Evolutionary conservation across 1,139 yeast species (phyloP), one percentile per base, ranked within the genome.

Genomic region (Entelexis paramagnoliae): DNA sequence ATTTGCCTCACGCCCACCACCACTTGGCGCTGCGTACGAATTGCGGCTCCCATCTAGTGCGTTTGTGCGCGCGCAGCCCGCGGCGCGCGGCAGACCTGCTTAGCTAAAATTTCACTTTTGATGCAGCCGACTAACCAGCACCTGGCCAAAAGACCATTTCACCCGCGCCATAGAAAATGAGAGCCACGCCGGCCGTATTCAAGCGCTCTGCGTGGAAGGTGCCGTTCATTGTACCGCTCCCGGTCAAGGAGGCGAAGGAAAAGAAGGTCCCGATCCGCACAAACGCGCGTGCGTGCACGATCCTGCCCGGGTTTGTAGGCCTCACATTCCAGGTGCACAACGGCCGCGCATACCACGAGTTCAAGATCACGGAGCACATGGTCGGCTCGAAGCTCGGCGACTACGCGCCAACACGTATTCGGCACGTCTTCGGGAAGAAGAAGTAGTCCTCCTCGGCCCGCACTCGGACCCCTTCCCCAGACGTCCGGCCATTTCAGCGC

Each of bases 311-410:
- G 66, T 89, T 91, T 70, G 96, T 91, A 35, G 98, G 98, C 7
- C 74, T 88, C 55, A 83, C 81, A 63, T 91, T 91, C 68, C 95
- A 91, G 69, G 85, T 91, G 44, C 98, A 91, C 69, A 91, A 91
- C 68, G 98, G 98, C 36, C 85, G 83, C 67, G 95, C 88, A 60
- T 91, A 89, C 65, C 95, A 88, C 48, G 89, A 88, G 51, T 77
- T 91, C 48, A 89, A 83, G 60, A 78, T 91, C 33, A 79, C 84
- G 11, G 97, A 91, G 64, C 94, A 91, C 62, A 91, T 91, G 98
- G 96, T 91, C 58, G 98, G 98, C n/a, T 79, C 81, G 59, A 91
- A 91, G 67, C 72, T 91, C 54, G 98, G 98, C 2, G 97, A 91
- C 67, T 91, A 86, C 71, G 95, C 95, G 3, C 85, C 91, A 53